Evolutionary conservation across 352 stramenopile species (phyloP), one percentile per base, ranked within the genome.

Genomic region (Globisporangium spinosum): DNA sequence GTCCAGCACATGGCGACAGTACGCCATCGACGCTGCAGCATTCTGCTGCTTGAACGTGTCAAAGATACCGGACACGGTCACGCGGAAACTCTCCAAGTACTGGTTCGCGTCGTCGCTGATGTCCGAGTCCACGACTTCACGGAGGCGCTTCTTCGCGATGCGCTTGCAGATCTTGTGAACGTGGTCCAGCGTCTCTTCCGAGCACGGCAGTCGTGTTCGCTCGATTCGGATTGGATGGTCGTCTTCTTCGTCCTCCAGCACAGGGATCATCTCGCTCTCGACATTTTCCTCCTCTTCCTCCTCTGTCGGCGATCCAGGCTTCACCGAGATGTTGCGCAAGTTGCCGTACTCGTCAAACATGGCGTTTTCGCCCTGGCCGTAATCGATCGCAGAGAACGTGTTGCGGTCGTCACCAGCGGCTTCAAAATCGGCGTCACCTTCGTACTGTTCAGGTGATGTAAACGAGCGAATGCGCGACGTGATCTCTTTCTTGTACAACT

Each of bases 341-440:
- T 95, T 95, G 17, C 87, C 87, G 55, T 76, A 72, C 58, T 93
- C 83, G 58, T 95, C 85, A 65, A 94, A 95, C 79, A 91, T 89
- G 40, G 77, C 82, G 27, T 77, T 85, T 23, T 76, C 73, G 3
- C 77, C 81, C 55, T 90, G 83, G 0, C 79, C 81, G 47, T 80
- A 74, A 61, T 90, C 76, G 10, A 93, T 70, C 22, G 83, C 70
- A 49, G 82, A 69, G 12, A 89, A 62, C 13, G 70, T 55, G 10
- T 68, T 54, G 23, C 45, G 61, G 17, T 77, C 57, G 27, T 75
- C 72, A 1, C 70, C 47, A 1, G 27, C 23, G 9, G 57, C 58
- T 49, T 85, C 81, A 70, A 86, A 89, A 20, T 66, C 62, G 8
- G 68, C 72, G 71, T 93, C 83, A 43, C 61, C 56, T 20, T 89